A percentile compares a stretch with the other conserved stretches of the same genome.
Evolutionary conservation across 2,329 filamentous ascomycete genomes (phyloP).

Genomic region (Pseudogymnoascus verrucosus): DNA sequence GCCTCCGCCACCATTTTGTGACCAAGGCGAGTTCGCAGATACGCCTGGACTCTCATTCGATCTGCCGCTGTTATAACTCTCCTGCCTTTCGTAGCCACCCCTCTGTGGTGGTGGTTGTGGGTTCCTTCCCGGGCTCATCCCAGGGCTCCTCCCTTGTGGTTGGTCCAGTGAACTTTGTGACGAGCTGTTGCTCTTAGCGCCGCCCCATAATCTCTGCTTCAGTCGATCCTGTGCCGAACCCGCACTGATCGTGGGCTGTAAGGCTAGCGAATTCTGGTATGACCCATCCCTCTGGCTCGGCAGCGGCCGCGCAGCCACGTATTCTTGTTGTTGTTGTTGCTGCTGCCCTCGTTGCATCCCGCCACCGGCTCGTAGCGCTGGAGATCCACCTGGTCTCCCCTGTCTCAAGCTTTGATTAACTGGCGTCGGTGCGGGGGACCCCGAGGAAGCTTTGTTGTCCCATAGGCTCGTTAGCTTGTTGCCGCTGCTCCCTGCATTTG

Average conservation of each 20-base stretch:
- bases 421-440: slow-evolving; percentile 16
- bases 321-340: slow-evolving; percentile 4
- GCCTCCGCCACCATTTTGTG: neutral
- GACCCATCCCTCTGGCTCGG: slow-evolving; percentile 68
- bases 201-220: slow-evolving; percentile 67
- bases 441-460: slow-evolving; percentile 35
- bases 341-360: slow-evolving; percentile 19
- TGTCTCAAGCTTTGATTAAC: slow-evolving; percentile 39
- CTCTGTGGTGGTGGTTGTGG: neutral
- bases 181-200: slow-evolving; percentile 5
- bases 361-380: slow-evolving; percentile 22
- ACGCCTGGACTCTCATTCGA: neutral
- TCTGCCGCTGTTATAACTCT: neutral
- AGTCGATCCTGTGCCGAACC: slow-evolving; percentile 71
- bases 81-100: neutral
- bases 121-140: neutral
- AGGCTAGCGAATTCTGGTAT: slow-evolving; percentile 49
- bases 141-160: neutral
- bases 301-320: slow-evolving; percentile 47
- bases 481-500: slow-evolving; percentile 27
- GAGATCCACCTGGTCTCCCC: slow-evolving; percentile 28
- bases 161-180: neutral
- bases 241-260: slow-evolving; percentile 23
- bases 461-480: slow-evolving; percentile 48
- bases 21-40: neutral